These are phyloP conservation scores for Moesziomyces sp. DNA, from an alignment of 1,284 basidiomycete species.

Conservation along the genomic window DNA sequence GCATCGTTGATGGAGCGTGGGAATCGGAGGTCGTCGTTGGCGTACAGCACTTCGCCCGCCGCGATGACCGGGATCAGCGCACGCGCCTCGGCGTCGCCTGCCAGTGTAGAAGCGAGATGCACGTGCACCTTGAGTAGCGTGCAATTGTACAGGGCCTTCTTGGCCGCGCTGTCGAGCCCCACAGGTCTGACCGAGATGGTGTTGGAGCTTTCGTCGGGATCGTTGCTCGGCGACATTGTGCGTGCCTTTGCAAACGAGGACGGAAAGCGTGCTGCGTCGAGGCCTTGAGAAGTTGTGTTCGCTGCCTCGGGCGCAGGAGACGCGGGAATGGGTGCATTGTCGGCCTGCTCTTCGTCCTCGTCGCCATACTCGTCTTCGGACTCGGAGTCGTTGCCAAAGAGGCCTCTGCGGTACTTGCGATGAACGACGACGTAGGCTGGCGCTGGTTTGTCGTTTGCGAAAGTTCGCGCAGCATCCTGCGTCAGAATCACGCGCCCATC, in stretches of 20 bases:
- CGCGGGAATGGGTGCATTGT: not conserved
- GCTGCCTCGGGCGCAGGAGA: not conserved
- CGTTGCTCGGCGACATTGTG: slow-evolving; percentile 18
- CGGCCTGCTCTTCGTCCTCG: slow-evolving; percentile 17
- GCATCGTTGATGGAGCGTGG: slow-evolving; percentile 54
- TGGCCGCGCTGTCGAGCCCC: slow-evolving; percentile 52
- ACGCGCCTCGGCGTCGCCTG: slow-evolving; percentile 20
- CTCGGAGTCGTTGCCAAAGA: slow-evolving; percentile 39
- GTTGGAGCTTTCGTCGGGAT: not conserved
- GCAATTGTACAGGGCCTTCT: slow-evolving; percentile 58
- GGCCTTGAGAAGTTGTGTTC: not conserved
- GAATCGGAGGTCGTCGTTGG: slow-evolving; percentile 42
- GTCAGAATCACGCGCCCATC: slow-evolving; percentile 35
- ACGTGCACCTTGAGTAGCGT: slow-evolving; percentile 60
- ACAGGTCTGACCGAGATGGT: slow-evolving; percentile 2
- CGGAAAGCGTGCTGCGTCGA: slow-evolving; percentile 10
- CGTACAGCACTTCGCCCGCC: slow-evolving; percentile 17
- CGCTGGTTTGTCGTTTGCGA: slow-evolving; percentile 12
- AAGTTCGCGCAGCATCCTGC: slow-evolving; percentile 23
- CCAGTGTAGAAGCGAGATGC: slow-evolving; percentile 39
- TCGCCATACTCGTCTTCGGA: slow-evolving; percentile 58
- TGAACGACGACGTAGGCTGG: slow-evolving; percentile 15
- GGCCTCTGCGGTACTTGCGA: slow-evolving; percentile 27
- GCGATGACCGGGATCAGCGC: slow-evolving; percentile 29
- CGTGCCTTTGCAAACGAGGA: slow-evolving; percentile 33